Base-by-base conservation (phyloP, 2,329 filamentous ascomycete genomes). In the Colletotrichum sp. region DNA sequence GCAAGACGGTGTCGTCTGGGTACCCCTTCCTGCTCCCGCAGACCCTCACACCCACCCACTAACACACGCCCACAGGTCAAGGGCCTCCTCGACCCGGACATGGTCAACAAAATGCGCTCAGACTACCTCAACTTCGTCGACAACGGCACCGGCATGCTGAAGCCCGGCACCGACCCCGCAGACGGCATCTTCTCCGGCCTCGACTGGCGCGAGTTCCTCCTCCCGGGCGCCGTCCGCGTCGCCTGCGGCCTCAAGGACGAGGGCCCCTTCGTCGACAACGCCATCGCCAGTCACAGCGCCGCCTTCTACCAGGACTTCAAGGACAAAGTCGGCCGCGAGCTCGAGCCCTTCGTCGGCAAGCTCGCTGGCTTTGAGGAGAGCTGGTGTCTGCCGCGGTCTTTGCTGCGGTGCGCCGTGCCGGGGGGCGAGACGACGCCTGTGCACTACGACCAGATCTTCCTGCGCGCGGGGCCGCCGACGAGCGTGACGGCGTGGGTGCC, bases 381-480 rank as follows among this genome's bases (percentile, higher is more conserved):
- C 18, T 64, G 60, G 60, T 64, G 60, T 39, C 60, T 64, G 2
- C 60, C 60, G 21, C 8, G 60, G n/a, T 64, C 60, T 1, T 2
- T 64, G 8, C 32, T 64, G 10, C 32, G 60, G 12, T 64, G 60
- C 24, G 30, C 60, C 32, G 60, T 64, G 60, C 60, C 60, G 32
- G 60, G 60, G 3, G 60, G 60, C 65, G 89, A 90, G 77, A 89
- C 90, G 0, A 92, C 91, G 76, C 90, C 90, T 0, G 90, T 92
- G 6, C 90, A 92, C 72, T 92, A 92, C 78, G 90, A 92, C 79
- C 90, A 92, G 82, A 91, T 89, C 26, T 92, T 92, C 78, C 80
- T 92, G 57, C 81, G 90, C 2, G 80, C 90, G 78, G 90, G 90
- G 1, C 89, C 90, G 67, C 86, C 88, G 4, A 90, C 89, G 0